Percentiles rank a stretch among this genome's conserved stretches.
These are phyloP conservation scores for Collybiopsis confluens DNA, from an alignment of 768 basidiomycete species.

Conservation along the genomic window DNA sequence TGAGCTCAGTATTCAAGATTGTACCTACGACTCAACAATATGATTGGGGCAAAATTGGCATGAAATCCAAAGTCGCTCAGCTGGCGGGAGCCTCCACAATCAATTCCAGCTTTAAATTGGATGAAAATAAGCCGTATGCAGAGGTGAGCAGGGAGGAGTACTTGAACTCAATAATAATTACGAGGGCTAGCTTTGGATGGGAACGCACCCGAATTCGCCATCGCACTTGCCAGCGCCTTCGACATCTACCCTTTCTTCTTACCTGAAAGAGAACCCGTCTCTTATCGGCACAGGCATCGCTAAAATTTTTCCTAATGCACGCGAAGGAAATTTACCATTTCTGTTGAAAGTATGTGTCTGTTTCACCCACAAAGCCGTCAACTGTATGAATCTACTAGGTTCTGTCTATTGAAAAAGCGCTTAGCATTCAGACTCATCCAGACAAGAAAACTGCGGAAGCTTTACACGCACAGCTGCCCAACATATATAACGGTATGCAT, in stretches of 20 bases:
- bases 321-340: conserved; percentile 76
- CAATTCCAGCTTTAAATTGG: conserved; percentile 55
- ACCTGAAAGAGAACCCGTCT: conserved; percentile 62
- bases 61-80: conserved; percentile 81
- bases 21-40: conserved; percentile 83
- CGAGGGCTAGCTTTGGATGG: conserved; percentile 88
- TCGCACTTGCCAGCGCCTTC: conserved; percentile 51
- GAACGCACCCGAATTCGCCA: conserved; percentile 81
- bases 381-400: conserved; percentile 29
- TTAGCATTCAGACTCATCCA: conserved; percentile 88
- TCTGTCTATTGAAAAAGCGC: conserved; percentile 81
- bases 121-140: conserved; percentile 79
- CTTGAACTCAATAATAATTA: conserved; percentile 8
- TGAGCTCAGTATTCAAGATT: conserved; percentile 64
- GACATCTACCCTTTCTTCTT: conserved; percentile 42
- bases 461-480: conserved; percentile 63
- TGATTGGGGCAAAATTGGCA: conserved; percentile 91
- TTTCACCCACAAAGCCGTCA: not conserved
- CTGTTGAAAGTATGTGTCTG: conserved; percentile 57
- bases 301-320: conserved; percentile 45
- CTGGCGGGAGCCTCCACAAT: conserved; percentile 60
- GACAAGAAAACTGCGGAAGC: conserved; percentile 77
- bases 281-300: conserved; percentile 64
- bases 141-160: conserved; percentile 59
- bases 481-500: conserved; percentile 83